Evolutionary conservation across 2,329 filamentous ascomycete species (phyloP), one percentile per base, ranked within the genome.

Genomic region (Chalara sp.): DNA sequence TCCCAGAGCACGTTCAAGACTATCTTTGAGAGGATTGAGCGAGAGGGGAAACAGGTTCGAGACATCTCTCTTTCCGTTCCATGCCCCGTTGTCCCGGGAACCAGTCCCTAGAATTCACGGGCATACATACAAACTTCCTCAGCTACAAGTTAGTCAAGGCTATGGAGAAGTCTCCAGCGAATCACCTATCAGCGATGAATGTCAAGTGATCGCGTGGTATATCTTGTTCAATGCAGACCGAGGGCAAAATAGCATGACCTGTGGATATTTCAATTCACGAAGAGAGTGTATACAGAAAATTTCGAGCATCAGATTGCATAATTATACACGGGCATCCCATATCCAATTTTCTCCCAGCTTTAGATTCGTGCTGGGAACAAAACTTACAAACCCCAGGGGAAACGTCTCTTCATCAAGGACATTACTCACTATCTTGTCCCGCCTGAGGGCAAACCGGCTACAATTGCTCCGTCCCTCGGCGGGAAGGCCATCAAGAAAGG

Each of bases 371-470:
- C 21, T 21, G 21, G 21, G 21, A 21, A 21, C 21, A 21, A 21
- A 21, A 21, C 21, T 21, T 21, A 21, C 21, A 21, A 21, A 21
- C 21, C 21, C 21, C 39, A 54, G 53, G 50, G 50, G 63, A 96
- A 95, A 74, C 87, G 92, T 61, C 74, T 95, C 62, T 96, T 97
- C 73, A 93, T 99, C 79, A 99, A 99, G 70, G 93, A 97, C 69
- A 99, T 97, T 73, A 85, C 87, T 50, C 86, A 96, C 70, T 97
- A 97, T 69, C 76, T 96, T 58, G 76, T 95, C 57, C 87, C 90
- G 5, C 88, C 89, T 4, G 74, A 86, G 56, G 76, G 78, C 44
- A 79, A 86, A 62, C 75, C 79, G 11, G 80, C 88, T 47, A 75
- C 74, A 46, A 81, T 93, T 53, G 90, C 89, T 7, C 87, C 87